These are phyloP conservation scores for Craspedostauros australis DNA, from an alignment of 108 stramenopile genomes.

Conservation along the genomic window DNA sequence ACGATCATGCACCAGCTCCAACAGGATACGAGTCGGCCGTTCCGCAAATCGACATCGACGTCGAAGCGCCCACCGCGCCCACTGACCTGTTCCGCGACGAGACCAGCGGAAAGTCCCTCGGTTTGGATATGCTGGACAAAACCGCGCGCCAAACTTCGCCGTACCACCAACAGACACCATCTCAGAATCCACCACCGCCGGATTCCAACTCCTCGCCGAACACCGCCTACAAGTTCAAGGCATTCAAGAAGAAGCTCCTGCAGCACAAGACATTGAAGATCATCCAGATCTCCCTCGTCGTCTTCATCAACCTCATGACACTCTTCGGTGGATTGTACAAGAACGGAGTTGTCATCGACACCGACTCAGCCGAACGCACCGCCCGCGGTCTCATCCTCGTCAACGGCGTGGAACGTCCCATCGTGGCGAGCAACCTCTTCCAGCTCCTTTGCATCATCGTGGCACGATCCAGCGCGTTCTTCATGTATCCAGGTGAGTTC, in stretches of 20 bases:
- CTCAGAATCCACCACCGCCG: no score
- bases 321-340: slow-evolving; percentile 19
- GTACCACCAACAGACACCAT: no score
- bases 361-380: slow-evolving; percentile 13
- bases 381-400: slow-evolving; percentile 28
- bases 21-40: no score
- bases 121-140: no score
- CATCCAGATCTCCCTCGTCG: slow-evolving; percentile 15
- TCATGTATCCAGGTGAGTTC: slow-evolving; percentile 30
- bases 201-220: no score
- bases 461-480: slow-evolving; percentile 34
- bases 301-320: slow-evolving; percentile 26
- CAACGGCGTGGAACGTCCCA: slow-evolving; percentile 25
- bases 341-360: slow-evolving; percentile 20
- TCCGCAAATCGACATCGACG: no score
- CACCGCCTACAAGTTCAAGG: no score
- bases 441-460: slow-evolving; percentile 29
- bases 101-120: no score
- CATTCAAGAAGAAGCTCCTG: slow-evolving; percentile 1
- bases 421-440: slow-evolving; percentile 22
- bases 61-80: no score
- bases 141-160: no score
- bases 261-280: slow-evolving; percentile 27
- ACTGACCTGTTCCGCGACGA: no score
- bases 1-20: no score